Evolutionary conservation across 2,329 filamentous ascomycete species (phyloP), one percentile per base, ranked within the genome.

Genomic region (Neofusicoccum umdonicola): DNA sequence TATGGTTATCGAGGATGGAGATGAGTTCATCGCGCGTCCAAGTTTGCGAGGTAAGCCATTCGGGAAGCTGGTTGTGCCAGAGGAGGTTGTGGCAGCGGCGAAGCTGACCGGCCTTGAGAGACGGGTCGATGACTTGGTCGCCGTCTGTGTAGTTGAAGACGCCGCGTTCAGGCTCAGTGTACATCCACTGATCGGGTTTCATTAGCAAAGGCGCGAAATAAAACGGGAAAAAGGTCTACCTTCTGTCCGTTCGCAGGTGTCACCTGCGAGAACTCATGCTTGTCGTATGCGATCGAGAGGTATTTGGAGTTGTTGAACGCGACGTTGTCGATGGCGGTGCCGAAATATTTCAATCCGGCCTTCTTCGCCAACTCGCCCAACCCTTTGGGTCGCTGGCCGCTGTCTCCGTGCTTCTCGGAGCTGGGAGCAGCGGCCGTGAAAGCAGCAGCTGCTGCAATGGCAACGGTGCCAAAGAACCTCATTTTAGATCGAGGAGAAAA

Each of bases 181-280:
- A 79, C 66, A 87, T 81, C 87, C 87, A 91, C 80, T 87, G 35
- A 4, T n/a, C 2, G 60, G 12, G 0, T 12, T 15, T 2, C 7
- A 27, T 31, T 12, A 31, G 27, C 27, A 5, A 7, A 7, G 27
- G 27, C 27, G 27, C 27, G 2, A 31, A 7, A 31, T 31, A 7
- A 31, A 31, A 7, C 27, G 27, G 27, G 27, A 5, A 7, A 7
- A 7, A 31, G 27, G 12, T 11, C 17, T 63, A 76, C 76, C 72
- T 86, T 86, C 73, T 87, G 84, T 2, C 83, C 82, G 72, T 90
- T 90, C 56, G 84, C 85, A 0, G 87, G 86, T 0, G 87, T 89
- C 31, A 89, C 80, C 73, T 87, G 83, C 37, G 88, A 88, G 69
- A 90, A 90, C 70, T 89, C 86, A 52, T 78, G 76, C 7, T 71